Base-by-base conservation (phyloP, 306 rosid genomes). In the Benincasa hispida region DNA sequence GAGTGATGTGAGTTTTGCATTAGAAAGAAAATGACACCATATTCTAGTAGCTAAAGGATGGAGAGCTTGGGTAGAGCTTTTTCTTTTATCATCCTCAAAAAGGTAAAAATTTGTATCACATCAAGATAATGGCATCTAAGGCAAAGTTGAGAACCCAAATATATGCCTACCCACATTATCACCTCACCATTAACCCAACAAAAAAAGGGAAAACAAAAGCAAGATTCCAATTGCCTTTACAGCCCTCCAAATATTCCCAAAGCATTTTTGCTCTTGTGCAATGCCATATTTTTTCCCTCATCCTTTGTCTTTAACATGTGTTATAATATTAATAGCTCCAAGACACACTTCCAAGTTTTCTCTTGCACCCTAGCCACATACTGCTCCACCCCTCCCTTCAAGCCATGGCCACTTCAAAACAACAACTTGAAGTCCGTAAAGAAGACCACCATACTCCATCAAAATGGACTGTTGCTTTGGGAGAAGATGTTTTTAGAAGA, bases 381-480 rank as follows among this genome's bases (percentile, higher is more conserved):
- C 5, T 12, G 13, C 51, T 45, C 13, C 17, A 1, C 51, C 2
- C 30, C 19, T 3, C 10, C 1, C 51, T 66, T 11, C 67, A n/a
- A 74, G 53, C 67, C 66, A 86, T 80, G 85, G 72, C 83, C 27
- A 81, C 68, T 88, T 79, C 83, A 28, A 91, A 80, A 80, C 91
- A 79, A 79, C 91, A 79, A 81, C 79, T 94, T 32, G 96, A 91
- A 78, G 88, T 94, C 74, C 78, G 76, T 48, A 78, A 80, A 82
- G 96, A 90, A 21, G 97, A 91, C 78, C 87, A 91, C 79, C 87
- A 81, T 62, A 82, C 86, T 60, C 86, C 87, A 59, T 86, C 87
- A 80, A 94, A 90, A 87, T 94, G 98, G 98, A 78, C 91, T 73
- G 84, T 85, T 74, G 79, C 96, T 10, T 76, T 94, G 21, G 90